Evolutionary conservation across 2,329 filamentous ascomycete species (phyloP).

Genomic region (Aspergillus vadensis): DNA sequence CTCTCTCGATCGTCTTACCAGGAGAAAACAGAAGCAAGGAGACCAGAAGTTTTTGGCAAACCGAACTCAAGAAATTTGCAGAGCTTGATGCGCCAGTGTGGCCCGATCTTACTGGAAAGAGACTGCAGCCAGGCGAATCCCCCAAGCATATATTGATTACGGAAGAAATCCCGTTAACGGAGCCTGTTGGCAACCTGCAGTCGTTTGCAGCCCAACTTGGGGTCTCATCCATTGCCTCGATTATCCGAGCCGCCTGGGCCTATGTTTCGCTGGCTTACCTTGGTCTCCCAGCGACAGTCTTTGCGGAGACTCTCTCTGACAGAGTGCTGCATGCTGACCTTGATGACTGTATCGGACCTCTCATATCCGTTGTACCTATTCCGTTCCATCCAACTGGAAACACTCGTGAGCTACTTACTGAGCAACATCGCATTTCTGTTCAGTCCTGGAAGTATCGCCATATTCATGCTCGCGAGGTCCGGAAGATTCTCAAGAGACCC

Average conservation of each 20-base stretch:
- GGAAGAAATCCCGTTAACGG: constrained; percentile 19
- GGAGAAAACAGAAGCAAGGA: constrained; percentile 17
- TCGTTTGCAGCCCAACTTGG: constrained; percentile 25
- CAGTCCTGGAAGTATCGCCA: constrained; percentile 30
- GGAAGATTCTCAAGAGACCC: constrained; percentile 29
- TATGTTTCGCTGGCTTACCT: constrained; percentile 32
- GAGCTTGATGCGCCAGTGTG: constrained; percentile 28
- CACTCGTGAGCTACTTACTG: constrained; percentile 25
- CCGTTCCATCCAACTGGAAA: constrained; percentile 33
- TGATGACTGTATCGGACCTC: constrained; percentile 33
- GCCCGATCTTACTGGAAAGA: constrained; percentile 32
- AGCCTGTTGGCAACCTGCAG: constrained; percentile 22
- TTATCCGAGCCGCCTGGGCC: constrained; percentile 35
- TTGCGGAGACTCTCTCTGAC: constrained; percentile 37
- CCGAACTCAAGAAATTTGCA: constrained; percentile 26
- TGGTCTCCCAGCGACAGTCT: constrained; percentile 29
- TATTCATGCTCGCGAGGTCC: constrained; percentile 33
- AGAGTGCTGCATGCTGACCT: constrained; percentile 31
- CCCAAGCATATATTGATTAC: constrained; percentile 23
- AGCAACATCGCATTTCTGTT: constrained; percentile 29
- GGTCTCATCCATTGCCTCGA: constrained; percentile 31
- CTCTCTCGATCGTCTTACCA: constrained; percentile 26
- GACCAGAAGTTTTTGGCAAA: constrained; percentile 29
- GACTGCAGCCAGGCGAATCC: constrained; percentile 13
- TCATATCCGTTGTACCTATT: constrained; percentile 38